A percentile compares a stretch with the other conserved stretches of the same genome.
Conservation (phyloP, 352 stramenopile genomes). For the Paralagenidium karlingii region DNA sequence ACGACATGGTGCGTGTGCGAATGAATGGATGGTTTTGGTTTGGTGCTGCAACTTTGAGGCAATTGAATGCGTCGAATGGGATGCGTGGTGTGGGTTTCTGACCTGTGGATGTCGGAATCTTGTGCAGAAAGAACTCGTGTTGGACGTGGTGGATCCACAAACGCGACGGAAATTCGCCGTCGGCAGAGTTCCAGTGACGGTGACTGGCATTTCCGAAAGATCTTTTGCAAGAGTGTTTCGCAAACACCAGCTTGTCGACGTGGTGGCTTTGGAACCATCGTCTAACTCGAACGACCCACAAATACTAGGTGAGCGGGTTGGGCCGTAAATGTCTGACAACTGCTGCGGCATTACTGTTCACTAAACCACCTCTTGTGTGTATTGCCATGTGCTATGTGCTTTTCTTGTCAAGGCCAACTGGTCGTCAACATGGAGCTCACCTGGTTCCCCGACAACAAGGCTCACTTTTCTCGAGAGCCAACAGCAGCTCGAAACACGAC, state of each 20-base stretch:
- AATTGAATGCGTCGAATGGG: neutral
- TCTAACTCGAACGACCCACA: neutral
- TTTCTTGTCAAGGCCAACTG: no score
- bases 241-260: neutral
- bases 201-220: neutral
- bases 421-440: no score
- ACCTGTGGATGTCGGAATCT: no score
- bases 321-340: no score
- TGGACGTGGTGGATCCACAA: constrained; percentile 50
- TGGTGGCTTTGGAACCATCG: neutral
- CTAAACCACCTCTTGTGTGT: no score
- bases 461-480: no score
- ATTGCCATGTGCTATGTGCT: no score
- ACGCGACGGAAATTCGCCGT: constrained; percentile 23
- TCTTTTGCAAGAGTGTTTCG: neutral
- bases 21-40: constrained; percentile 1
- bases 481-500: no score
- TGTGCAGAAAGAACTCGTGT: constrained; percentile 21
- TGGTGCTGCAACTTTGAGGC: no score
- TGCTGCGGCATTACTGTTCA: no score
- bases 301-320: neutral
- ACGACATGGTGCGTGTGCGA: constrained; percentile 22
- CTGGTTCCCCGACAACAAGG: no score
- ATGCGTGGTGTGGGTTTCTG: neutral
- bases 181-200: no score